Evolutionary conservation across 257 asterid genomes (phyloP).

Genomic region (Nicotiana tabacum): DNA sequence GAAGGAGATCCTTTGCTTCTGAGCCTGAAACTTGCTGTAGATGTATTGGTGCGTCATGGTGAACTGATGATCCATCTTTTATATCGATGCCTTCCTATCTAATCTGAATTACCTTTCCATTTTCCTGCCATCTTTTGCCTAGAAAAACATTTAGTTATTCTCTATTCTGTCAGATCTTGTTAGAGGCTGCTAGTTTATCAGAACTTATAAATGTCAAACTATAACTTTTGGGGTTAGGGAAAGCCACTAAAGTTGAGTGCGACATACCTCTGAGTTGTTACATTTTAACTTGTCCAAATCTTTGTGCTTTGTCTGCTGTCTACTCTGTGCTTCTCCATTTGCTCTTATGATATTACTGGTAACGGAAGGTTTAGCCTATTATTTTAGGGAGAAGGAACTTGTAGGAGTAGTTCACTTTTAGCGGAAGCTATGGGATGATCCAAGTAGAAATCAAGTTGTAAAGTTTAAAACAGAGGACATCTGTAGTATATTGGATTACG

Average conservation of each 20-base stretch:
- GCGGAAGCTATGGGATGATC: not conserved
- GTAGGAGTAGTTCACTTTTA: not conserved
- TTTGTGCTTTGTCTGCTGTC: not conserved
- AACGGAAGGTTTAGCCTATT: not conserved
- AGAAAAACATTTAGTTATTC: not conserved
- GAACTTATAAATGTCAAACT: not conserved
- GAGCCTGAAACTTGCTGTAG: slow-evolving; percentile 95
- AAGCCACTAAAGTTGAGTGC: too few species aligned
- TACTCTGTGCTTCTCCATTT: not conserved
- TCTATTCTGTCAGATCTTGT: not conserved
- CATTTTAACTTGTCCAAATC: not conserved
- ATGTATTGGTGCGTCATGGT: slow-evolving; percentile 77
- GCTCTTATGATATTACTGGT: not conserved
- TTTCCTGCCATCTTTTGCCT: not conserved
- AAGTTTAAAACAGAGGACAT: not conserved
- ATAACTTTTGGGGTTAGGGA: not conserved
- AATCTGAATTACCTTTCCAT: not conserved
- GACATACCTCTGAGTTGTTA: not conserved
- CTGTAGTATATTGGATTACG: not conserved
- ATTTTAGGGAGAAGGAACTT: not conserved
- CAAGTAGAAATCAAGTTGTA: not conserved
- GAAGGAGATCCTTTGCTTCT: slow-evolving; percentile 88
- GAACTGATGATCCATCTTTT: slow-evolving; percentile 9
- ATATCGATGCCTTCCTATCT: slow-evolving; percentile 6
- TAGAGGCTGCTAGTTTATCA: not conserved